Evolutionary conservation across 2,329 filamentous ascomycete species (phyloP), one percentile per base, ranked within the genome.

Genomic region (Ascochyta fabae): DNA sequence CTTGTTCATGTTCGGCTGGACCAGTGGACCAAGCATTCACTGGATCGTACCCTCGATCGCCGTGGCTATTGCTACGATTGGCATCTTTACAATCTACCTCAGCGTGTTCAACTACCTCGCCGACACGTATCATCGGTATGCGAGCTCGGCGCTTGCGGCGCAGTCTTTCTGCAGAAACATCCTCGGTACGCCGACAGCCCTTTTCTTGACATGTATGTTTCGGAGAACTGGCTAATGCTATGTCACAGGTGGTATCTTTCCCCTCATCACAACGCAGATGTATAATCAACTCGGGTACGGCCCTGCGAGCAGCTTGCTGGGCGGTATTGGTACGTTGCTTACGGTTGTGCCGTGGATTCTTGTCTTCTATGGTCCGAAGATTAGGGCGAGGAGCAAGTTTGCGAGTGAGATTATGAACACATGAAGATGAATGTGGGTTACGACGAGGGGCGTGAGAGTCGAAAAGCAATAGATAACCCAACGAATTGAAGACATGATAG

Each of bases 91-190:
- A 36, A 86, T 97, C 33, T 73, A 74, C 70, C 83, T 97, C 1
- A 88, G 92, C 3, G 90, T 92, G 0, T 96, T 97, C 79, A 97
- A 97, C 72, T 97, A 96, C 66, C 82, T 97, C 1, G 92, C 92
- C 19, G 93, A 97, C 70, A 88, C 88, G 1, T 97, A 96, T 74
- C 89, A 92, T 70, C 81, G 84, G 2, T 96, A 94, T 67, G 91
- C 93, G 0, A 92, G 88, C 35, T 95, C 90, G 0, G 92, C 93
- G 0, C 79, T 96, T 6, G 93, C 93, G 0, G 91, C 92, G 0
- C 92, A 96, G 78, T 89, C 86, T 15, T 96, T 91, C 72, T 94
- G 91, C 66, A 85, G 93, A 10, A 97, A 96, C 71, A 80, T 96
- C 2, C 78, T 96, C 0, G 92, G 71, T 74, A 58, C 16, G 67